Evolutionary conservation across 176 grass and related monocot species (phyloP).

Genomic region (Cenchrus fungigraminus): DNA sequence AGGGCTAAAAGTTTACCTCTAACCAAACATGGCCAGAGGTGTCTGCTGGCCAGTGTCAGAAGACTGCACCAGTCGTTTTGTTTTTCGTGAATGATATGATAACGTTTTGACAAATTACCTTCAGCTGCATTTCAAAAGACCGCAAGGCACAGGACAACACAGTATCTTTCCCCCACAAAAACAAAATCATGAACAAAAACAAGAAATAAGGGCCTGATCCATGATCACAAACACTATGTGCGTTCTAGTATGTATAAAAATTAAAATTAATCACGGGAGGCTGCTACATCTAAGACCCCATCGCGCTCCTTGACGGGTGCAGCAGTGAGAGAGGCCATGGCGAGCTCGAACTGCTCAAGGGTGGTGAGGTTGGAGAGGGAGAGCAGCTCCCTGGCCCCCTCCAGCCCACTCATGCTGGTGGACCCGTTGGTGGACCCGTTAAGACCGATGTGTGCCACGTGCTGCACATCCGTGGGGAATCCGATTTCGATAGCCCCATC

Average conservation of each 20-base stretch:
- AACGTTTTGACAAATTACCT: neutral
- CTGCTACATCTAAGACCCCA: neutral
- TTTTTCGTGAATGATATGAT: too few relatives aligned
- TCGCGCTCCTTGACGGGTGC: conserved; percentile 12
- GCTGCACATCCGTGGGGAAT: conserved; percentile 71
- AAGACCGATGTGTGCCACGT: conserved; percentile 75
- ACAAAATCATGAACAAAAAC: neutral
- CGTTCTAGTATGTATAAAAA: neutral
- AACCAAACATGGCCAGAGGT: too few relatives aligned
- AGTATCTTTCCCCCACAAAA: neutral
- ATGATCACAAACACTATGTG: neutral
- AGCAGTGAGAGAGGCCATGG: conserved; percentile 43
- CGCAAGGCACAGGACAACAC: neutral
- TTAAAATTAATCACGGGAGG: conserved; percentile 23
- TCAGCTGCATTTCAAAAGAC: neutral
- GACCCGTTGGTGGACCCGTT: conserved; percentile 51
- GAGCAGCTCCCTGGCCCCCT: conserved; percentile 57
- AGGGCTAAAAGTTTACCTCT: too few relatives aligned
- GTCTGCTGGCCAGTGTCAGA: too few relatives aligned
- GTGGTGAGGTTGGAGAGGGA: conserved; percentile 51
- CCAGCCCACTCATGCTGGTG: conserved; percentile 31
- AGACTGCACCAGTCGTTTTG: too few relatives aligned
- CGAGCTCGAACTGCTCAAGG: conserved; percentile 64
- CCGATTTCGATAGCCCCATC: conserved; percentile 62
- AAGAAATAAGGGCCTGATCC: neutral